These are phyloP conservation scores for Rutstroemia sp. DNA, from an alignment of 2,329 filamentous ascomycete species.

Conservation along the genomic window DNA sequence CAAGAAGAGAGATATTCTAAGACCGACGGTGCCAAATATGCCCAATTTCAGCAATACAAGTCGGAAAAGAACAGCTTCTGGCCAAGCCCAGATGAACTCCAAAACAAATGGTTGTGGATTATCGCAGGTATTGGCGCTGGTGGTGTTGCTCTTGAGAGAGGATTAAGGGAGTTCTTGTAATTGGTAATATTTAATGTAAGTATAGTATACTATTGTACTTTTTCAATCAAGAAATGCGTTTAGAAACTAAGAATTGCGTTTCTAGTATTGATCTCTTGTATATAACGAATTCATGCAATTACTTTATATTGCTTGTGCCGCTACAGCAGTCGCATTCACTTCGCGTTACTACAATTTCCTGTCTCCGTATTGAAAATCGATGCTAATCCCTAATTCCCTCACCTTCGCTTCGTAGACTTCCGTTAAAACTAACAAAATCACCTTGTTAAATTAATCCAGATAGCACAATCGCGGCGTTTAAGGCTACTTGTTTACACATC, in stretches of 20 bases:
- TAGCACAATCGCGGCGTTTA: too few species aligned
- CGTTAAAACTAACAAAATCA: too few species aligned
- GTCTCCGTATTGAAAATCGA: too few species aligned
- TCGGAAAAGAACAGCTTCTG: slow-evolving; percentile 12
- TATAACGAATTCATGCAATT: too few species aligned
- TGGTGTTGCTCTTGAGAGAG: slow-evolving; percentile 5
- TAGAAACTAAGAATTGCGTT: neutral
- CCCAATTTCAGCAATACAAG: slow-evolving; percentile 6
- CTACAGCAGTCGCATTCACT: too few species aligned
- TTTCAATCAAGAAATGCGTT: neutral
- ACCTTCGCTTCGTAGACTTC: too few species aligned
- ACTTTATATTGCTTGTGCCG: too few species aligned
- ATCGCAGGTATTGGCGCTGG: neutral
- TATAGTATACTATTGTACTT: neutral
- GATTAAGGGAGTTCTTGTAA: neutral
- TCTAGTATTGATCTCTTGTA: neutral
- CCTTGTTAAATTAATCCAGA: too few species aligned
- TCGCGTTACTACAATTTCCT: too few species aligned
- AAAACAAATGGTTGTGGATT: slow-evolving; percentile 10
- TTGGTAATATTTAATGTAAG: neutral
- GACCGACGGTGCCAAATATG: neutral
- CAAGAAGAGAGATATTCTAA: slow-evolving; percentile 10
- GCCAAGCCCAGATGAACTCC: slow-evolving; percentile 4
- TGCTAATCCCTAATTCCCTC: too few species aligned
- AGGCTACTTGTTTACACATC: too few species aligned